Base-by-base conservation (phyloP, 441 rosid genomes). In the Pelargonium citronellum region DNA sequence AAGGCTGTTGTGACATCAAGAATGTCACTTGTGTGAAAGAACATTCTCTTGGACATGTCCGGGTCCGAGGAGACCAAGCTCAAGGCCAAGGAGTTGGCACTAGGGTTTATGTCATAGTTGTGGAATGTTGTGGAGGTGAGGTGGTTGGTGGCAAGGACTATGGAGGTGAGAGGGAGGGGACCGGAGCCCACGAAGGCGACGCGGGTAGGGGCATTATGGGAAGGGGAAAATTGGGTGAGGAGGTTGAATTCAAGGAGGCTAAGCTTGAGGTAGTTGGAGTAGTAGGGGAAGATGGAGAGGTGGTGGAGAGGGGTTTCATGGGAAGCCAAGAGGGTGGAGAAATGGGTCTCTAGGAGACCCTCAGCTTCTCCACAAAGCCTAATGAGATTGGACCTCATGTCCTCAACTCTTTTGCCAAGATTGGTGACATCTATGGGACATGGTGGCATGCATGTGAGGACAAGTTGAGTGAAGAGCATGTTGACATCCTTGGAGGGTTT, bases 121-220 rank as follows among this genome's bases (percentile, higher is more conserved):
- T 90, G 90, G 76, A 94, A 88, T 47, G 69, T 11, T 3, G 95
- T 71, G 10, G 70, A 61, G 0, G 84, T 73, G 53, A 94, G 87
- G 79, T 91, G 93, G 7, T 79, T 77, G 12, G 78, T 66, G 16
- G 98, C 96, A 41, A 94, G 71, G 4, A 91, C 90, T 12, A 94
- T 82, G 0, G 98, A 88, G 60, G 97, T 86, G 7, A 94, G 83
- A 7, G 98, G 98, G 7, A 94, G 87, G 5, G 97, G 96, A 37
- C 98, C 97, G 13, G 98, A 94, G 20, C 98, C 97, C 47, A 94
- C 67, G 16, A 94, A 94, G 66, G 98, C 97, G 7, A 91, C 75
- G 53, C 76, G 81, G 77, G 10, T 67, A 5, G 93, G 96, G 22
- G 71, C 79, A 69, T 34, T 53, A n/a, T 15, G 15, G 30, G 30